phyloP scores from a whole-genome alignment of 164 flowering plant genomes.

The Stephania yunnanensis region DNA sequence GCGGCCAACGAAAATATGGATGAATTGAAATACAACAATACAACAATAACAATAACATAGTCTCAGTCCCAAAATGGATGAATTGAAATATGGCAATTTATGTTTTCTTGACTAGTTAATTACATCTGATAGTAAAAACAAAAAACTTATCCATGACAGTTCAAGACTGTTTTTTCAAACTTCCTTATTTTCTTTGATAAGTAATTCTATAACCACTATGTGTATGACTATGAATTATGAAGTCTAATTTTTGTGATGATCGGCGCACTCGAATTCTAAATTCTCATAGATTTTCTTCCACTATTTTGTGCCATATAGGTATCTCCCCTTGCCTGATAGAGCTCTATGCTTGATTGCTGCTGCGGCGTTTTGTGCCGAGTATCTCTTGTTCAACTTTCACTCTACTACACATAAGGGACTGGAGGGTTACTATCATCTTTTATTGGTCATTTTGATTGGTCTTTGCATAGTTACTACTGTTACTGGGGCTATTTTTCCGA shows the following conservation, averaged over 20 bases:
- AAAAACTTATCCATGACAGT: no score
- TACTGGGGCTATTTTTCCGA: constrained; percentile 63
- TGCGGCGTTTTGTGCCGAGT: constrained; percentile 81
- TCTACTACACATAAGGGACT: constrained; percentile 91
- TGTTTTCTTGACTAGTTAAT: no score
- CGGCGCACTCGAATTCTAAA: background rate
- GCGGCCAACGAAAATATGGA: no score
- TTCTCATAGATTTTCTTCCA: background rate
- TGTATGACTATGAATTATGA: no score
- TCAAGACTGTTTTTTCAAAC: no score
- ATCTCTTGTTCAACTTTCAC: constrained; percentile 83
- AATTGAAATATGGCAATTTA: no score
- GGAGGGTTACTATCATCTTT: constrained; percentile 90
- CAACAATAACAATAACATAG: no score
- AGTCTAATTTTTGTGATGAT: no score
- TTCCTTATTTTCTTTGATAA: background rate
- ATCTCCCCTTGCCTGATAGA: constrained; percentile 74
- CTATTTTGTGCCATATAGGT: constrained; percentile 27
- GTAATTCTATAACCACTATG: background rate
- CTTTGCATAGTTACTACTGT: constrained; percentile 63
- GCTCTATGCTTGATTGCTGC: constrained; percentile 73
- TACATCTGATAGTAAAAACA: no score
- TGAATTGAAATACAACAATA: no score
- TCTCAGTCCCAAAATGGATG: no score
- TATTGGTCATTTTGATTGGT: constrained; percentile 77